phyloP scores from a whole-genome alignment of 2,329 filamentous ascomycete species.

The Calonectria pseudoturangicola region DNA sequence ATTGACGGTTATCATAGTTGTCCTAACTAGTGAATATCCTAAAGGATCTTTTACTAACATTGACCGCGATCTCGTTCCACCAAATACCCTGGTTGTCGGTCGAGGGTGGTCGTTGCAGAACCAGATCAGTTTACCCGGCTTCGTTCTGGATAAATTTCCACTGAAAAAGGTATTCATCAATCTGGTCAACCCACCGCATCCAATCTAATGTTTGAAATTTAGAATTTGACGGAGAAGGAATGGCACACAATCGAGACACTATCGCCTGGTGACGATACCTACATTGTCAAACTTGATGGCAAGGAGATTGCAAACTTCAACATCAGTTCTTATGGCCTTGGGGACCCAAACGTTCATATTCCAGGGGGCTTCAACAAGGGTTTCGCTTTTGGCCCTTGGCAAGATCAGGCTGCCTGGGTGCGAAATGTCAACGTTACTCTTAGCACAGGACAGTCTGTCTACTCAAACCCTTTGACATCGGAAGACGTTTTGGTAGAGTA shows the following conservation, averaged over 20 bases:
- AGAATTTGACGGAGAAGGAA: slow-evolving; percentile 6
- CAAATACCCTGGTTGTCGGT: slow-evolving; percentile 1
- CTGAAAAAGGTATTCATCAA: slow-evolving; percentile 1
- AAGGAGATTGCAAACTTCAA: neutral
- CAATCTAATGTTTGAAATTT: neutral
- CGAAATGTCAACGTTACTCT: slow-evolving; percentile 18
- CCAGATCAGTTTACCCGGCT: slow-evolving; percentile 8
- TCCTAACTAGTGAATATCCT: slow-evolving; percentile 1
- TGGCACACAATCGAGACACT: slow-evolving; percentile 1
- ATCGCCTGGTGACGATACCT: neutral
- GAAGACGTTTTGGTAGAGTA: slow-evolving; percentile 10
- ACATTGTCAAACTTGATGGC: neutral
- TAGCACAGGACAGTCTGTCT: neutral
- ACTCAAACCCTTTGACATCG: slow-evolving; percentile 14
- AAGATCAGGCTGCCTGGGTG: slow-evolving; percentile 25
- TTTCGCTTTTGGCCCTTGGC: slow-evolving; percentile 24
- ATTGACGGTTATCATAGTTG: neutral
- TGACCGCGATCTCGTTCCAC: neutral
- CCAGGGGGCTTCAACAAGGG: slow-evolving; percentile 5
- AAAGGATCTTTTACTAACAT: slow-evolving; percentile 13
- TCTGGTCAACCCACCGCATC: accelerated
- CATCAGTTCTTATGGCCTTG: slow-evolving; percentile 14
- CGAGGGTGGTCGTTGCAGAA: slow-evolving; percentile 14
- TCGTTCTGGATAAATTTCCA: slow-evolving; percentile 16
- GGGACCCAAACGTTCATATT: neutral